A percentile compares a stretch with the other conserved stretches of the same genome.
These are phyloP conservation scores for Botrytis tulipae DNA, from an alignment of 2,329 filamentous ascomycete species.

Conservation along the genomic window DNA sequence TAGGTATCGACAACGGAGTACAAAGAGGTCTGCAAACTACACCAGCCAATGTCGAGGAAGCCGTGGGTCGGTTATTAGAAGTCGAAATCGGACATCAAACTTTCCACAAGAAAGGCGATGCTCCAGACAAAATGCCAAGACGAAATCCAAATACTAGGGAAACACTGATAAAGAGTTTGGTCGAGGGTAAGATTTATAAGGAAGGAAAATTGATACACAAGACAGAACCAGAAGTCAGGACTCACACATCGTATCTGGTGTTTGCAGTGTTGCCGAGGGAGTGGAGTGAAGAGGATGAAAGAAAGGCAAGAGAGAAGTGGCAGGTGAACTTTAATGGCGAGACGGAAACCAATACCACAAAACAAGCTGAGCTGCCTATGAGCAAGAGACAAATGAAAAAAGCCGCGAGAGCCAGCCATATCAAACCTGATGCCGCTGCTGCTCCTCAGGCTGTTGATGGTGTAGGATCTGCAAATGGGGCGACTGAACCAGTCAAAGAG, in stretches of 20 bases:
- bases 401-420: conserved; percentile 25
- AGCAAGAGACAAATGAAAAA: conserved; percentile 34
- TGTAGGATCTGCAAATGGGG: neutral
- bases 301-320: conserved; percentile 61
- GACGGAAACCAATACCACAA: conserved; percentile 23
- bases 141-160: conserved; percentile 39
- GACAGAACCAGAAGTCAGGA: conserved; percentile 85
- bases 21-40: conserved; percentile 57
- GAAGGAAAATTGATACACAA: conserved; percentile 77
- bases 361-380: conserved; percentile 21
- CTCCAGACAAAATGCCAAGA: conserved; percentile 31
- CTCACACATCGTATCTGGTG: conserved; percentile 93
- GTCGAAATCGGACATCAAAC: conserved; percentile 68
- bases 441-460: neutral
- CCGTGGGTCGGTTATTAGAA: conserved; percentile 67
- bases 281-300: conserved; percentile 83
- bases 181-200: conserved; percentile 59
- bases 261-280: conserved; percentile 86
- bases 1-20: conserved; percentile 61
- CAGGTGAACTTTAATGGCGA: conserved; percentile 27
- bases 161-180: conserved; percentile 37
- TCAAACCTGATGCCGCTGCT: neutral
- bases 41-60: conserved; percentile 75
- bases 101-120: conserved; percentile 50
- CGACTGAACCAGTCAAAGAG: no score